Evolutionary conservation across 495 filamentous ascomycete genomes (phyloP).

Genomic region (Xylaria curta): DNA sequence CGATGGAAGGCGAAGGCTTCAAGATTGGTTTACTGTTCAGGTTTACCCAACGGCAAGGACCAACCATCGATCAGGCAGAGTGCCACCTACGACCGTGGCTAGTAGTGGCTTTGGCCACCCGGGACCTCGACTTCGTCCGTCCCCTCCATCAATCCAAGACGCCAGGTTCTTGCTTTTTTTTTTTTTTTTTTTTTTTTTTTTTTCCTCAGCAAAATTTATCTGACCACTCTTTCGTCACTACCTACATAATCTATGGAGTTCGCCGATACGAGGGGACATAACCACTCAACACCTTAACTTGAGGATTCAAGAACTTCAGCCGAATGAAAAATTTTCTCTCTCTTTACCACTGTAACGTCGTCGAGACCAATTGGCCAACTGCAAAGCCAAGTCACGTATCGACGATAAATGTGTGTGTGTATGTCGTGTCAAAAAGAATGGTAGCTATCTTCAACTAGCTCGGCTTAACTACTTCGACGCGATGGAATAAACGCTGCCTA

Average conservation of each 20-base stretch:
- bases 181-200: neutral
- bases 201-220: neutral
- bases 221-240: conserved; percentile 14
- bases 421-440: conserved; percentile 22
- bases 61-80: neutral
- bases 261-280: conserved; percentile 15
- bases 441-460: conserved; percentile 18
- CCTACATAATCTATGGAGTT: conserved; percentile 13
- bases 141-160: neutral
- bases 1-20: neutral
- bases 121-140: neutral
- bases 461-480: conserved; percentile 2
- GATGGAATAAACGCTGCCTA: conserved; percentile 6
- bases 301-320: neutral
- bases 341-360: conserved; percentile 14
- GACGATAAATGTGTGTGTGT: conserved; percentile 17
- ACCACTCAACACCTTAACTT: neutral
- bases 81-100: conserved; percentile 24
- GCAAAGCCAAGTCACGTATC: conserved; percentile 26
- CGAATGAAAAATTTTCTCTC: conserved; percentile 25
- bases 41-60: neutral
- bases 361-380: conserved; percentile 26
- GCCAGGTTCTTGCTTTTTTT: neutral
- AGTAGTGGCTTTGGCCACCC: conserved; percentile 22
- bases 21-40: neutral